Base-by-base conservation (phyloP, 2,329 filamentous ascomycete species). In the Parastagonospora nodorum region DNA sequence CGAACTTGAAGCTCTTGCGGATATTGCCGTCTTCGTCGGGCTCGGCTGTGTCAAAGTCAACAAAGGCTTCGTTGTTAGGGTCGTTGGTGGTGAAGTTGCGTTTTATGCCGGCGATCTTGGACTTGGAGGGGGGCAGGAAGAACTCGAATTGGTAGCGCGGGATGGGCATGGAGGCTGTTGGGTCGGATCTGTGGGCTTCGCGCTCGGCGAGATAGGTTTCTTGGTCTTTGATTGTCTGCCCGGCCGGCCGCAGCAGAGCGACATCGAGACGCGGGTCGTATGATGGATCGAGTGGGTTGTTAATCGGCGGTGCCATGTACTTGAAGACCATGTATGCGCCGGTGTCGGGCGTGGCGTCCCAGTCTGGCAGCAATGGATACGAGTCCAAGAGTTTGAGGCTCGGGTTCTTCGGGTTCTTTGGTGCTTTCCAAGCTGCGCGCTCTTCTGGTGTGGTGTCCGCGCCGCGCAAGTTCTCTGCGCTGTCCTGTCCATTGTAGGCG, bases 401-500 rank as follows among this genome's bases (percentile, higher is more conserved):
- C 8, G 80, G 75, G 46, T 85, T 85, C 31, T 77, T 77, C 7
- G 84, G 84, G 65, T 88, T 82, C 52, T 80, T 78, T 9, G 85
- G 84, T 38, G 77, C 76, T 37, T 78, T 79, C 84, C 84, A 88
- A 2, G 84, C 84, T 49, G 81, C 78, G 14, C 75, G 72, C 57
- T 87, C 84, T 35, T 80, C 78, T 27, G 80, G 77, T 1, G 80
- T 80, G 16, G 80, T 71, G 16, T 79, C 75, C 38, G 83, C 79
- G 31, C 82, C 82, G 39, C 80, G 78, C 29, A 86, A 74, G 16
- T 77, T 79, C 32, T 77, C 77, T 2, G 74, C 69, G 15, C 77
- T 80, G 85, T 90, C 82, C 81, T 87, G 75, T 75, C 85, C 79
- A 80, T 84, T 79, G 87, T 89, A 77, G 75, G 86, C 70, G 80